Evolutionary conservation across 164 flowering plant species (phyloP), one percentile per base, ranked within the genome.

Genomic region (Magnolia changhungtana): DNA sequence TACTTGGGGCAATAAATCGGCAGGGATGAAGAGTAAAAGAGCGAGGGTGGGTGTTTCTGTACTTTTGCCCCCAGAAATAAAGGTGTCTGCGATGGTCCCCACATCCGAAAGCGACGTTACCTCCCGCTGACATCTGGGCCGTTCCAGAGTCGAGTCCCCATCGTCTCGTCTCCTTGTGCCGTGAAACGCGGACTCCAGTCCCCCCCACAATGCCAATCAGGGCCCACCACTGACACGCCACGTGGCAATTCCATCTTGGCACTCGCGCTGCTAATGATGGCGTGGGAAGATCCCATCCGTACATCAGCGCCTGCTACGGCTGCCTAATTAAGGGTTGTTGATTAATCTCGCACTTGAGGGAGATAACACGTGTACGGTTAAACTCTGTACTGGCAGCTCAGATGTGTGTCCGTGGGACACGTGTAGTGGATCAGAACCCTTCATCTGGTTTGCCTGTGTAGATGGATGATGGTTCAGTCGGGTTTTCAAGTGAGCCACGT

Each of bases 171-270:
- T 82, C 84, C 79, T 86, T 78, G 71, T 81, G 88, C 92, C 92
- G 92, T 24, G 84, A 89, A 89, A 87, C 84, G 79, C 91, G 91
- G 90, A 88, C 85, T 86, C 85, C 85, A 85, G 75, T 78, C 82
- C 65, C 76, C 76, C 31, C 69, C 67, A 16, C 20, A 18, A 23
- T 13, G 20, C 65, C 77, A 49, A 11, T 27, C 61, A 31, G 75
- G 82, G 1, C 81, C 82, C 75, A 67, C 73, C 63, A 51, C 72
- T 50, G 55, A 58, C 19, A 70, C 29, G 21, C 72, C 69, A 68
- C 76, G 37, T 67, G 61, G 23, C 77, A 10, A 23, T 24, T 1
- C 58, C 18, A 5, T 51, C 50, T 75, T 72, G 50, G 50, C 37
- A 50, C n/a, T n/a, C 69, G 67, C 45, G 52, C 71, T 74, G n/a